Evolutionary conservation across 73 alveolate species (phyloP), one percentile per base, ranked within the genome.

Genomic region (Durusdinium trenchii): DNA sequence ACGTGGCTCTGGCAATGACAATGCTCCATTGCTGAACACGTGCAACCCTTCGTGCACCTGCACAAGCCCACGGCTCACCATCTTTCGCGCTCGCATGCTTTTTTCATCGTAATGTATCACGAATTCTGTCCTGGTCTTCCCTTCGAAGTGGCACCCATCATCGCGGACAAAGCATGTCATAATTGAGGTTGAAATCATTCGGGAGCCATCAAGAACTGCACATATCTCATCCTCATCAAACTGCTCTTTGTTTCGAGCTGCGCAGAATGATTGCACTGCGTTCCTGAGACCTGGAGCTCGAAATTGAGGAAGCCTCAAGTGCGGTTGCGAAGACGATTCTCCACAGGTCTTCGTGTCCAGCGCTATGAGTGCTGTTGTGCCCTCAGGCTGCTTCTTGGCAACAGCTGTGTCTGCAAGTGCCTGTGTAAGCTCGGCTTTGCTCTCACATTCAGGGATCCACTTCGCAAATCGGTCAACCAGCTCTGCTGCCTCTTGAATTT

Each of bases 371-470:
- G 85, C 85, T 1, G 85, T 73, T 2, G 85, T 73, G 35, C 85
- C 85, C 48, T 73, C 85, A 36, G 85, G 85, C 85, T 73, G 85
- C 85, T 73, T 73, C 38, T 73, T 73, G 85, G 85, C 0, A 1
- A 73, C 85, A 6, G 85, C 52, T 38, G 85, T 73, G 18, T 51
- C 85, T 9, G 35, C 85, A 1, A 73, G 85, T 9, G 85, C 52
- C 35, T 73, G 85, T 20, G 54, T 51, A 0, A 73, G 51, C 85
- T 73, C 85, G 10, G 85, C 16, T 51, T 73, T 73, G 54, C 54
- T 32, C 52, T 48, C 35, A 16, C 52, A 16, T 42, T 73, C 85
- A 7, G 85, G 85, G 32, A 73, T 73, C 52, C 35, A 38, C 54
- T 73, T 73, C 52, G 38, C 54, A 51, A 73, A 73, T 26, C 85